Conservation (phyloP, 768 basidiomycete genomes). For the Serendipita indica region DNA sequence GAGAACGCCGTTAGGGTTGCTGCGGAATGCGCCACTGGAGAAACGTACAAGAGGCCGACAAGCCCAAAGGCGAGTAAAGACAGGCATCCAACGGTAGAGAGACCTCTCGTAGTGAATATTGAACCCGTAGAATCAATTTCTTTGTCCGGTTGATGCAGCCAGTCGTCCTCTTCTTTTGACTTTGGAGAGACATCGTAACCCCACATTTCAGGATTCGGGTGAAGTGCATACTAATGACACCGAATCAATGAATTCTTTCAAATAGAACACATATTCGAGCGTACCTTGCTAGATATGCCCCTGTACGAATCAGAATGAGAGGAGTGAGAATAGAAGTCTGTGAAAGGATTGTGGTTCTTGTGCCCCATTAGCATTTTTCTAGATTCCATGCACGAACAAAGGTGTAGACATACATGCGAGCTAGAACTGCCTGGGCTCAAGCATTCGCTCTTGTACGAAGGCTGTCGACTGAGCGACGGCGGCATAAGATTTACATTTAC, state of each 20-base stretch:
- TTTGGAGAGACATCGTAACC: background rate
- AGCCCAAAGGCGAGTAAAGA: slow-evolving; percentile 19
- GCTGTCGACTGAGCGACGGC: no score
- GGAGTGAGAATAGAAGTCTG: slow-evolving; percentile 15
- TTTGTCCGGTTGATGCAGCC: slow-evolving; percentile 11
- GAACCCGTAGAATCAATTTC: slow-evolving; percentile 22
- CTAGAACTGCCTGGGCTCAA: no score
- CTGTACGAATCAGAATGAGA: slow-evolving; percentile 11
- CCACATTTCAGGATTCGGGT: background rate
- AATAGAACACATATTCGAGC: background rate
- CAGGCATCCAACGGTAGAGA: slow-evolving; percentile 25
- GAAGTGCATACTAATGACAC: slow-evolving; percentile 10
- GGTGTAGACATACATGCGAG: no score
- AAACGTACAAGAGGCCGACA: slow-evolving; percentile 19
- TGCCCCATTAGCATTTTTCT: no score
- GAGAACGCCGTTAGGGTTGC: background rate
- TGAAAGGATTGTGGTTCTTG: slow-evolving; percentile 2
- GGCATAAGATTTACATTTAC: no score
- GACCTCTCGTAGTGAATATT: slow-evolving; percentile 24
- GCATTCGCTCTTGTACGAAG: no score
- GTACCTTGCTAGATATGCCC: slow-evolving; percentile 3
- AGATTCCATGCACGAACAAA: no score
- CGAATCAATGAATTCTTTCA: slow-evolving; percentile 9
- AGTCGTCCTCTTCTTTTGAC: background rate
- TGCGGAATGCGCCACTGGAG: background rate